phyloP scores from a whole-genome alignment of 75 land plant species.

The Pinus taeda region DNA sequence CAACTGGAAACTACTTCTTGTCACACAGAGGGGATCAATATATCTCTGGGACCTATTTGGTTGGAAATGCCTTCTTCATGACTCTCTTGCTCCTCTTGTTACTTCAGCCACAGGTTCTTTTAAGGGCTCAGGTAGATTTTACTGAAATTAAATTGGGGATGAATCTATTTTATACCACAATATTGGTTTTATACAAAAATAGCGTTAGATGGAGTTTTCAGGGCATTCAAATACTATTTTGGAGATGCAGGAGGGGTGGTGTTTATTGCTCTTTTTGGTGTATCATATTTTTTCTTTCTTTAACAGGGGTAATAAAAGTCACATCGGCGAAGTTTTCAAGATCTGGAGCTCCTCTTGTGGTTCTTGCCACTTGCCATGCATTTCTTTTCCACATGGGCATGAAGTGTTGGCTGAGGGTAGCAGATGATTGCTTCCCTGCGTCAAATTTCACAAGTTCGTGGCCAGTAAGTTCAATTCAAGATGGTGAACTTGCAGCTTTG shows the following conservation, averaged over 20 bases:
- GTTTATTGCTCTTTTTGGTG: constrained; percentile 1
- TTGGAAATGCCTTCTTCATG: constrained; percentile 66
- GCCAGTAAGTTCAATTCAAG: constrained; percentile 50
- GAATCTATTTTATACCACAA: neutral
- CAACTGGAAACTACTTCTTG: constrained; percentile 73
- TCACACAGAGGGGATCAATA: constrained; percentile 73
- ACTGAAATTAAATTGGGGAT: neutral
- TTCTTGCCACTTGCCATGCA: constrained; percentile 87
- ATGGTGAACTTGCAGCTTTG: constrained; percentile 85
- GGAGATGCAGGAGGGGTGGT: constrained; percentile 25
- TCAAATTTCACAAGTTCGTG: constrained; percentile 91
- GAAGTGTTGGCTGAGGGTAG: constrained; percentile 92
- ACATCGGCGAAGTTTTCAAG: constrained; percentile 85
- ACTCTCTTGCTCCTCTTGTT: constrained; percentile 69
- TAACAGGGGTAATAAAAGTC: constrained; percentile 69
- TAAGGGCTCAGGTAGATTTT: constrained; percentile 18
- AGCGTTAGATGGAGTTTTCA: neutral
- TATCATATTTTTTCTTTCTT: neutral
- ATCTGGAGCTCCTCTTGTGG: constrained; percentile 88
- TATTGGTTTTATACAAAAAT: neutral
- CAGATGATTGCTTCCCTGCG: constrained; percentile 89
- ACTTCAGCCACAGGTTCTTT: constrained; percentile 27
- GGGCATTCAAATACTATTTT: constrained; percentile 1
- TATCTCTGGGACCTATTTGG: constrained; percentile 89
- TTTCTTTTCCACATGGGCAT: constrained; percentile 84